Conservation (phyloP, 441 rosid species). For the Arabidopsis lyrata region DNA sequence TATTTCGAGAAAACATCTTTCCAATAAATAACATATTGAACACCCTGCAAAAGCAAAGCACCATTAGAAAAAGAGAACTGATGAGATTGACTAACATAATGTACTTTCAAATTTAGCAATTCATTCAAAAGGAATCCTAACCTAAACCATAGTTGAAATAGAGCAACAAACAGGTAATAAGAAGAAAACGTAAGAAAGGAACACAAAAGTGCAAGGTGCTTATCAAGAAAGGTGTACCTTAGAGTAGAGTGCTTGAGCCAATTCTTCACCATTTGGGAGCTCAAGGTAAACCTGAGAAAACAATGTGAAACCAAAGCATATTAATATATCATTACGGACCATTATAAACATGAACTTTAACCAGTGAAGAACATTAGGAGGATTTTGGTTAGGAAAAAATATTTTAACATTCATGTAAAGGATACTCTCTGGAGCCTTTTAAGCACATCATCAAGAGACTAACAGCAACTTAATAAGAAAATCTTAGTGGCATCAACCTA, state of each 20-base stretch:
- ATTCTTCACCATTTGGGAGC: conserved; percentile 75
- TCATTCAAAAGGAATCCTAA: conserved; percentile 18
- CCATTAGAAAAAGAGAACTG: background rate
- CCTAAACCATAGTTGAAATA: conserved; percentile 1
- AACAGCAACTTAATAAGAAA: background rate
- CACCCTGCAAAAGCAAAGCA: conserved; percentile 65
- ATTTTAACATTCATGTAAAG: background rate
- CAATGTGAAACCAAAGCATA: conserved; percentile 24
- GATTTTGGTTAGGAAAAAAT: background rate
- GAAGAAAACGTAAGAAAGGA: conserved; percentile 5
- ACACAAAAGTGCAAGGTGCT: conserved; percentile 6
- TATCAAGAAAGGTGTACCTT: conserved; percentile 57
- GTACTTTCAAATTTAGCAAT: conserved; percentile 25
- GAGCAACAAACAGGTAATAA: conserved; percentile 9
- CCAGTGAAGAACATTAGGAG: conserved; percentile 5
- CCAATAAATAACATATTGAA: conserved; percentile 92
- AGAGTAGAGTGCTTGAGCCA: conserved; percentile 87
- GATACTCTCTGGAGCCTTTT: background rate
- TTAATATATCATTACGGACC: background rate
- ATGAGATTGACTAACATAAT: conserved; percentile 24
- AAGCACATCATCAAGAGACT: background rate
- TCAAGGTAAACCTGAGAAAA: conserved; percentile 80
- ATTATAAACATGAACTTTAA: conserved; percentile 6
- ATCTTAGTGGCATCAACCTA: background rate
- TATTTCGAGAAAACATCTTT: conserved; percentile 59